Evolutionary conservation across 1,284 basidiomycete species (phyloP).

Genomic region (Trametes sp.): DNA sequence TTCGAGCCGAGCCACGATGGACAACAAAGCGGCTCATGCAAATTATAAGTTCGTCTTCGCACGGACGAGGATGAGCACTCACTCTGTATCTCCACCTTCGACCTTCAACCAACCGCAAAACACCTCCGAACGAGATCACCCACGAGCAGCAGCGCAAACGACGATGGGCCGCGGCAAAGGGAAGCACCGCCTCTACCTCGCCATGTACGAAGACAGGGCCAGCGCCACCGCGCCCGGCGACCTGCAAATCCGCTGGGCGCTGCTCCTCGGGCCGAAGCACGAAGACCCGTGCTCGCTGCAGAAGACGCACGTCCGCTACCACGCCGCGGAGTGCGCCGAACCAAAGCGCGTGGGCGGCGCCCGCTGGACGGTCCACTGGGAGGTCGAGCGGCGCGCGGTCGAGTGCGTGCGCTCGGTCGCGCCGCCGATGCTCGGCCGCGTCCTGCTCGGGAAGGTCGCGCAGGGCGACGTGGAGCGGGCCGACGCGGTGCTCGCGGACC

Average conservation of each 20-base stretch:
- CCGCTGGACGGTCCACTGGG: no score
- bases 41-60: no score
- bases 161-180: conserved; percentile 4
- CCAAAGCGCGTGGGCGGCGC: conserved; percentile 11
- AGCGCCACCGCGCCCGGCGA: neutral
- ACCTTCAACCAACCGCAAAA: no score
- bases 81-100: no score
- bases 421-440: conserved; percentile 28
- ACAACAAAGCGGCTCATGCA: no score
- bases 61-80: no score
- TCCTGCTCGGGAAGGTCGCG: conserved; percentile 22
- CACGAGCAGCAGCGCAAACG: neutral
- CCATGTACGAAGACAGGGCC: conserved; percentile 26
- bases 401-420: conserved; percentile 31
- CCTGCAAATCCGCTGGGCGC: conserved; percentile 27
- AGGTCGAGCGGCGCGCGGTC: conserved; percentile 22
- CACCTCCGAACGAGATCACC: no score
- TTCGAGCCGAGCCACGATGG: no score
- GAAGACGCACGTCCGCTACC: conserved; percentile 20
- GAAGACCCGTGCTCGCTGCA: conserved; percentile 17
- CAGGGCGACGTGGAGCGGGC: conserved; percentile 1
- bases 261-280: conserved; percentile 24
- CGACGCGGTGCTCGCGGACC: conserved; percentile 13
- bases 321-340: conserved; percentile 29
- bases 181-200: conserved; percentile 28